phyloP scores from a whole-genome alignment of 2,329 filamentous ascomycete genomes.

The Helotiales sp. region DNA sequence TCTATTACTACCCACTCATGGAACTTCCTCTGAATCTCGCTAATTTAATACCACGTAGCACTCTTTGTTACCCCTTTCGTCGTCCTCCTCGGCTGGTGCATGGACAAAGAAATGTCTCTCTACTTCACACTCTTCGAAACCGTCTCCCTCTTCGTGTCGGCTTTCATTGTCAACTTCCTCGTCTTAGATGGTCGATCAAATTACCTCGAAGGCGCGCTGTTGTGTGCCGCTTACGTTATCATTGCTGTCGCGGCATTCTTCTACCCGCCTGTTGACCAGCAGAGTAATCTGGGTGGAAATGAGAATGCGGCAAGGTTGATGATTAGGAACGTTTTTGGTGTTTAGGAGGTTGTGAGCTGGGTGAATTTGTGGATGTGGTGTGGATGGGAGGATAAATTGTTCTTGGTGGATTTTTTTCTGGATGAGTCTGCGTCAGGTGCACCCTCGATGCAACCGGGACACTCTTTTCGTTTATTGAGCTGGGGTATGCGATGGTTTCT shows the following conservation, averaged over 20 bases:
- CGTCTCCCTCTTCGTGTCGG: constrained; percentile 78
- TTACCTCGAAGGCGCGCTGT: constrained; percentile 76
- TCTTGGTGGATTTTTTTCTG: no score
- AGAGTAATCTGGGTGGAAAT: constrained; percentile 41
- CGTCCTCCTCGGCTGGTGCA: constrained; percentile 70
- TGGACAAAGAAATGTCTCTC: constrained; percentile 69
- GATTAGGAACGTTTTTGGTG: constrained; percentile 18
- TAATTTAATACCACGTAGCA: constrained; percentile 35
- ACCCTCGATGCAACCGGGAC: no score
- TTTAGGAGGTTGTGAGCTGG: not conserved
- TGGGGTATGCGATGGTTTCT: no score
- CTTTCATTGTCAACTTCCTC: constrained; percentile 85
- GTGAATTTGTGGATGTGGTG: no score
- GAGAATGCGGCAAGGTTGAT: constrained; percentile 26
- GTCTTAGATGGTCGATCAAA: constrained; percentile 85
- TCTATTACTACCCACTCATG: constrained; percentile 1
- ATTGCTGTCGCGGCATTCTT: constrained; percentile 68
- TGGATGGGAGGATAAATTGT: no score
- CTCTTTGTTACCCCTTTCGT: constrained; percentile 70
- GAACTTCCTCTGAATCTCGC: not conserved
- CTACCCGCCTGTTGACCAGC: constrained; percentile 55
- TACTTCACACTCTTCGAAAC: constrained; percentile 91
- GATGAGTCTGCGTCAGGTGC: no score
- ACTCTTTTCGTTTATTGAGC: no score
- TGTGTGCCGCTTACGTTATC: constrained; percentile 68